Conservation (phyloP, 2,329 filamentous ascomycete genomes). For the Claviceps sp. region DNA sequence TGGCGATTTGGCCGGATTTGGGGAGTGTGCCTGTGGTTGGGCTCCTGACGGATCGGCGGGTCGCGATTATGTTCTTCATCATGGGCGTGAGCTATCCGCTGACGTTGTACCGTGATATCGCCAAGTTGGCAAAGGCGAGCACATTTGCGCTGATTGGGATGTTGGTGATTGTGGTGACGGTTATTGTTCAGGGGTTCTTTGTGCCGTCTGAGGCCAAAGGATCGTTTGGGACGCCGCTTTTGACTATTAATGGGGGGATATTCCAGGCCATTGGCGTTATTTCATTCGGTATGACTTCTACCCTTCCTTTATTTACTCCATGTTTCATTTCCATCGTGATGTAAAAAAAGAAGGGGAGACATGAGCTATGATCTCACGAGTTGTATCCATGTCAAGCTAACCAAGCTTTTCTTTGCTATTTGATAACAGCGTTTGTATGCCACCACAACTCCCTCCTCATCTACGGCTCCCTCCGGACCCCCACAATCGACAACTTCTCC, state of each 20-base stretch:
- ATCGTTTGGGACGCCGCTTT: conserved; percentile 51
- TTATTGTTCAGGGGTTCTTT: conserved; percentile 69
- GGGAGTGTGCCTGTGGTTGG: conserved; percentile 62
- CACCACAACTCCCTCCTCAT: conserved; percentile 96
- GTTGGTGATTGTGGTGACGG: conserved; percentile 75
- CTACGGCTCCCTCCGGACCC: conserved; percentile 86
- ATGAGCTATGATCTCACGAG: neutral
- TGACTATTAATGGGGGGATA: conserved; percentile 75
- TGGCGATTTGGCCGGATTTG: conserved; percentile 68
- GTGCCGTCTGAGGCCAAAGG: conserved; percentile 62
- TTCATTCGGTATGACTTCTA: conserved; percentile 61
- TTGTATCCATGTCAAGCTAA: neutral
- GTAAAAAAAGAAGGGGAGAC: neutral
- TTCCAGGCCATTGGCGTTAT: conserved; percentile 97
- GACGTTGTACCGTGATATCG: conserved; percentile 89
- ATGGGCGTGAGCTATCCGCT: conserved; percentile 80
- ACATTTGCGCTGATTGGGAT: conserved; percentile 89
- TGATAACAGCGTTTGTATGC: conserved; percentile 45
- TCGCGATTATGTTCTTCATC: conserved; percentile 78
- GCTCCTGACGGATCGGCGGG: conserved; percentile 66
- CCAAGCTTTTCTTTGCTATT: neutral
- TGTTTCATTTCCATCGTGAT: neutral
- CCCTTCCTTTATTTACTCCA: neutral
- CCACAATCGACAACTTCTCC: conserved; percentile 89
- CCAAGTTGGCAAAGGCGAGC: conserved; percentile 95